Base-by-base conservation (phyloP, 345 rosid species). In the Raphanus sativus region DNA sequence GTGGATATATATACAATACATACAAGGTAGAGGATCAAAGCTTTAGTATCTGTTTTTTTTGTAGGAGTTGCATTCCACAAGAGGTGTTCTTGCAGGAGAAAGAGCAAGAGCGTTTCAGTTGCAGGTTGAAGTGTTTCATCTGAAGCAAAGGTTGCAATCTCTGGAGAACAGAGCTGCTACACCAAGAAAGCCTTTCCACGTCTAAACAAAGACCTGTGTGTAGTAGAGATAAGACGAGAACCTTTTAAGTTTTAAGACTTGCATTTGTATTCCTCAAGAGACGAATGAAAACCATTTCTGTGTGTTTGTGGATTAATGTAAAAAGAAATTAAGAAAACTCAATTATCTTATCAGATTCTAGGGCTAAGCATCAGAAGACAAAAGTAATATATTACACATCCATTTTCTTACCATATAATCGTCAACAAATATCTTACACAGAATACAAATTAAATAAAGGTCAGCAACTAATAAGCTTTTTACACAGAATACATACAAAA, bases 71-170 rank as follows among this genome's bases (percentile, higher is more conserved):
- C 98, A 89, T 84, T 89, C 99, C 28, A 90, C 98, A 8, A 83
- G 99, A 83, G 99, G 97, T 82, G 96, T 92, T 80, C 97, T 95
- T 40, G 85, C 90, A 24, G 97, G 94, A 70, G 99, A 95, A 84
- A 89, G 99, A 78, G 90, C 93, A 9, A 87, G 99, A 85, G 96
- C 97, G 65, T 95, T 95, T 81, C 97, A 95, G 74, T 83, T 92
- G 63, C 97, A 95, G 98, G 96, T 94, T 33, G 98, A 90, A 86
- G 99, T 92, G 84, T 95, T 95, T 81, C 99, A 91, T 82, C 96
- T 95, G 62, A 92, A 95, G 79, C 98, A 95, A 70, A 86, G 99
- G 70, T 76, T 92, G 81, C 99, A 95, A 50, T 89, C 98, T 5
- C 56, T 89, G 87, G 99, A 95, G 81, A 88, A 85, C 83, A 86